Percentiles rank a stretch among this genome's conserved stretches.
Evolutionary conservation across 345 rosid genomes (phyloP).

Genomic region (Draba incana): DNA sequence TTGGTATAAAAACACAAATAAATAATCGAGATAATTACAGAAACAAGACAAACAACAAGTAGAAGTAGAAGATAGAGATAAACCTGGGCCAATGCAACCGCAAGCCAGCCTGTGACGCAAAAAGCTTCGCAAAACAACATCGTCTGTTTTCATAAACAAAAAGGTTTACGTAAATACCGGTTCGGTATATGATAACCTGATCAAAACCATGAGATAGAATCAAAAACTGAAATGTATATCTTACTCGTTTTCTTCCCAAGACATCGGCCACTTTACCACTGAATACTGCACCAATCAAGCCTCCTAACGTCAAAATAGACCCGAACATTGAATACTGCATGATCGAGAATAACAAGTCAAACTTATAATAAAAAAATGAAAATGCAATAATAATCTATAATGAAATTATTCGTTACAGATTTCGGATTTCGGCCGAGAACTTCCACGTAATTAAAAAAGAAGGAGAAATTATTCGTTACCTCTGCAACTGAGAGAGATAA

Average conservation of each 20-base stretch:
- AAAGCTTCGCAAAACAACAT: conserved; percentile 47
- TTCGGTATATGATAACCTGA: conserved; percentile 26
- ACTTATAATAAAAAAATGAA: background rate
- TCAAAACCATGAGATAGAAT: background rate
- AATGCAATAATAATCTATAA: background rate
- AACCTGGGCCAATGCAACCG: conserved; percentile 48
- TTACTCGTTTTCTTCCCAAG: conserved; percentile 46
- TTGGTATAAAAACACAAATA: background rate
- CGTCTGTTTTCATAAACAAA: conserved; percentile 40
- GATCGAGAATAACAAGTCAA: background rate
- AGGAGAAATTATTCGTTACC: conserved; percentile 5
- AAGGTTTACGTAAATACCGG: background rate
- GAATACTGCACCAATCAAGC: conserved; percentile 46
- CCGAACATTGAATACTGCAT: conserved; percentile 44
- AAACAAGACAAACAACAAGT: conserved; percentile 17
- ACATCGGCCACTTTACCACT: conserved; percentile 48
- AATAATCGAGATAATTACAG: background rate
- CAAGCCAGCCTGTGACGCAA: conserved; percentile 50
- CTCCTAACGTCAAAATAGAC: conserved; percentile 46
- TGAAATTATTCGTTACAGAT: conserved; percentile 6
- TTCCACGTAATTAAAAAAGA: too few relatives aligned
- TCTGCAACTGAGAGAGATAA: conserved; percentile 46
- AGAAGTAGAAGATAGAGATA: conserved; percentile 9
- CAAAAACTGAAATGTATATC: conserved; percentile 1
- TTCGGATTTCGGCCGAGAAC: too few relatives aligned